These are phyloP conservation scores for Lentinula sp. DNA, from an alignment of 768 basidiomycete species.

Conservation along the genomic window DNA sequence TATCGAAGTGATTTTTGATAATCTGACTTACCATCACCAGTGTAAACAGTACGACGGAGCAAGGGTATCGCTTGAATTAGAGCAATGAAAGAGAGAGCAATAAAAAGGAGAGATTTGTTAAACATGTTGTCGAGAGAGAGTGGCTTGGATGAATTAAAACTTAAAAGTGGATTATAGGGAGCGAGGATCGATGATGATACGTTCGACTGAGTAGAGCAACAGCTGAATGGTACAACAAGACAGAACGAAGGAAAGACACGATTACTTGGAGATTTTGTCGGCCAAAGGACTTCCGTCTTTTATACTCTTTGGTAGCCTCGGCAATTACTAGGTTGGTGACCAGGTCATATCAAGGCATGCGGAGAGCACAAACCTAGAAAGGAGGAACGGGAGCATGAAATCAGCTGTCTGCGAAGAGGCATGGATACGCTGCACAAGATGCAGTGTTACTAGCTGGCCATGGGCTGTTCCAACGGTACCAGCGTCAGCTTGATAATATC, in stretches of 20 bases:
- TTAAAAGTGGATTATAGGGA: too few relatives aligned
- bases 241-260: background rate
- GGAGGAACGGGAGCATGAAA: too few relatives aligned
- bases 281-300: too few relatives aligned
- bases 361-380: too few relatives aligned
- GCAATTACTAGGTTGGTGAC: too few relatives aligned
- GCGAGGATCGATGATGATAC: background rate
- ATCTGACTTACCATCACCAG: background rate
- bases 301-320: too few relatives aligned
- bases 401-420: too few relatives aligned
- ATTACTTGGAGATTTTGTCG: background rate
- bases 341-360: too few relatives aligned
- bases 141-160: background rate
- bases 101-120: background rate
- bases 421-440: too few relatives aligned
- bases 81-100: background rate
- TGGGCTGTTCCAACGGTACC: too few relatives aligned
- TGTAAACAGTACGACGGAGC: background rate
- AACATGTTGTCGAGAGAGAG: background rate
- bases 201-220: background rate
- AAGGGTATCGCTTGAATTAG: background rate
- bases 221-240: background rate
- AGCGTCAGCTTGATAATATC: too few relatives aligned
- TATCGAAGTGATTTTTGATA: background rate
- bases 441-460: too few relatives aligned